A percentile compares a stretch with the other conserved stretches of the same genome.
These are phyloP conservation scores for Calonectria henricotiae DNA, from an alignment of 2,329 filamentous ascomycete species.

Conservation along the genomic window DNA sequence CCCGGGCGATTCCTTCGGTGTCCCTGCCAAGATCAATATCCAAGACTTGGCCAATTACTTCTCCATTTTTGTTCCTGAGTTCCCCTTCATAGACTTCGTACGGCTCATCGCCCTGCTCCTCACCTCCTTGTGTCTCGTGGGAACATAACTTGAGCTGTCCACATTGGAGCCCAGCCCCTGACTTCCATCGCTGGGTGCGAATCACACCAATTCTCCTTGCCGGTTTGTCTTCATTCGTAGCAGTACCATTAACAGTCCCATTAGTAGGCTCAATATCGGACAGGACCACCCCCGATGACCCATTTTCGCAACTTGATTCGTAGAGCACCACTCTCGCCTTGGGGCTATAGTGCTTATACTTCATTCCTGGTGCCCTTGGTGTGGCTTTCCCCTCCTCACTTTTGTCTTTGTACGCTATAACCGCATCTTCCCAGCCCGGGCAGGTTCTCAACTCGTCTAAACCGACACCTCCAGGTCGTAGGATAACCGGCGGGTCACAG, in stretches of 20 bases:
- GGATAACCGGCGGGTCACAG: constrained; percentile 83
- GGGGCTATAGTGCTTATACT: constrained; percentile 98
- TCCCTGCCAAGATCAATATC: constrained; percentile 83
- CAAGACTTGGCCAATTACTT: constrained; percentile 66
- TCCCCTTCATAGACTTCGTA: constrained; percentile 63
- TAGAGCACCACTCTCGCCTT: constrained; percentile 89
- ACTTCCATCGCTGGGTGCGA: constrained; percentile 70
- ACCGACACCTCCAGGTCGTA: constrained; percentile 90
- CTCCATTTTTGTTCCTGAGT: constrained; percentile 56
- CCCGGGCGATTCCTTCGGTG: constrained; percentile 84
- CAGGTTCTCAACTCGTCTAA: constrained; percentile 83
- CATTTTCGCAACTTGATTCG: constrained; percentile 68
- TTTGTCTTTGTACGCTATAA: constrained; percentile 84
- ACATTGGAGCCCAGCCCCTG: constrained; percentile 61
- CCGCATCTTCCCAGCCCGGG: constrained; percentile 85
- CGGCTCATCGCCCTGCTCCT: constrained; percentile 53
- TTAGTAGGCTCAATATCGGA: constrained; percentile 56
- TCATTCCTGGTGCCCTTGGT: constrained; percentile 96
- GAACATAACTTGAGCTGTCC: constrained; percentile 49
- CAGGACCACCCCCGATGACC: constrained; percentile 57
- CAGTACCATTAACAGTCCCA: constrained; percentile 46
- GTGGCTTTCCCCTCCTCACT: constrained; percentile 76
- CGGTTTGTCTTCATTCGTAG: constrained; percentile 41
- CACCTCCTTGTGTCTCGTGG: constrained; percentile 43
- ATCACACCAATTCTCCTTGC: constrained; percentile 67